These are phyloP conservation scores for Ogataea allantospora DNA, from an alignment of 805 yeast genomes.

Conservation along the genomic window DNA sequence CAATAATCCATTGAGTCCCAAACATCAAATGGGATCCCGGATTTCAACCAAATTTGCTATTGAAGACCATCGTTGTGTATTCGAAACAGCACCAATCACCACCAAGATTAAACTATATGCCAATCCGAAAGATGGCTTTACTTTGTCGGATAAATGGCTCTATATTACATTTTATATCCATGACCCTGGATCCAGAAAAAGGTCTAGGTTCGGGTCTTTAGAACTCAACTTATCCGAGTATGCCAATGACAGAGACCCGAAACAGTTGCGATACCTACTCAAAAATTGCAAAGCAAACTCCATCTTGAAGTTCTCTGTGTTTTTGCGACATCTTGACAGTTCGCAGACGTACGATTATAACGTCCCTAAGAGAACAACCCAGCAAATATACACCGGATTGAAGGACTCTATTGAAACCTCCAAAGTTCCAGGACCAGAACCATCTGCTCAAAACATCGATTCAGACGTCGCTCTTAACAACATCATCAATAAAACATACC, in stretches of 20 bases:
- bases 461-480: constrained; percentile 15
- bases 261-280: constrained; percentile 63
- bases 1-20: constrained; percentile 11
- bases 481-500: constrained; percentile 30
- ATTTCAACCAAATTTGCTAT: constrained; percentile 43
- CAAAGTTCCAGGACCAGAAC: background rate
- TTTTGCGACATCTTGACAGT: constrained; percentile 18
- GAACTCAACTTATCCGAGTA: constrained; percentile 73
- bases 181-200: constrained; percentile 31
- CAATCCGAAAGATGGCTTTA: constrained; percentile 36
- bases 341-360: constrained; percentile 17
- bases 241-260: constrained; percentile 50
- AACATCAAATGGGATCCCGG: constrained; percentile 7
- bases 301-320: constrained; percentile 60
- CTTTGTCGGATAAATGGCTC: constrained; percentile 43
- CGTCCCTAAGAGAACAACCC: constrained; percentile 21
- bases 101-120: constrained; percentile 39
- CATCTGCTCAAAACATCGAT: constrained; percentile 1
- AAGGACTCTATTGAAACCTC: constrained; percentile 22
- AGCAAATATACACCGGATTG: constrained; percentile 26
- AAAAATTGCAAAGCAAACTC: constrained; percentile 82
- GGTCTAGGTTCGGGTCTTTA: constrained; percentile 60
- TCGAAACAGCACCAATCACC: constrained; percentile 35
- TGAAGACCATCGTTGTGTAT: constrained; percentile 49
- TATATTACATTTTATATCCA: constrained; percentile 38